Conservation (phyloP, 2,329 filamentous ascomycete genomes). For the Aureobasidium uvarum region DNA sequence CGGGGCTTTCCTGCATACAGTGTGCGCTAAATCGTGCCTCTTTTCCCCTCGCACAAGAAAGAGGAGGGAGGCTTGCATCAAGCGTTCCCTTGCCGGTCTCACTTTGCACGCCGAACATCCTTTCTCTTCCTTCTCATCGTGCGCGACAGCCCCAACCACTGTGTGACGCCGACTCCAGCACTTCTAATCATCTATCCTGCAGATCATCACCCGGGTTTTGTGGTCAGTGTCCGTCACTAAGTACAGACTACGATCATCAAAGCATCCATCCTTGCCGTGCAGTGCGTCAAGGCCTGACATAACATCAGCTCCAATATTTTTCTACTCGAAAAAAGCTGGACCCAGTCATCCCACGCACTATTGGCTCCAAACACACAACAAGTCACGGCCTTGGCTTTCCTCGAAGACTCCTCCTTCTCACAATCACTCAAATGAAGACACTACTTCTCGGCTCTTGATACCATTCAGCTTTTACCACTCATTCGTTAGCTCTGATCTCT, state of each 20-base stretch:
- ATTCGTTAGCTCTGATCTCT: conserved; percentile 18
- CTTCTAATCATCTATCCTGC: conserved; percentile 19
- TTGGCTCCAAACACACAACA: conserved; percentile 15
- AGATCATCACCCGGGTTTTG: conserved; percentile 23
- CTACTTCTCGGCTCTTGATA: conserved; percentile 25
- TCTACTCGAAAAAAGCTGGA: conserved; percentile 1
- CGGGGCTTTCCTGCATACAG: conserved; percentile 27
- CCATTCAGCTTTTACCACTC: conserved; percentile 12
- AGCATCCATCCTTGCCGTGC: conserved; percentile 25
- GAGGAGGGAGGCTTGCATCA: conserved; percentile 25
- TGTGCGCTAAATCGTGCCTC: conserved; percentile 25
- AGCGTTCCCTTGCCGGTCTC: conserved; percentile 24
- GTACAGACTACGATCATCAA: conserved; percentile 26
- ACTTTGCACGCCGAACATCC: conserved; percentile 21
- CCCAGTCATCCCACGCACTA: neutral
- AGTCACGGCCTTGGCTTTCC: neutral
- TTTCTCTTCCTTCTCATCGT: conserved; percentile 17
- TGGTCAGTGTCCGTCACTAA: conserved; percentile 21
- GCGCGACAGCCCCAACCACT: conserved; percentile 24
- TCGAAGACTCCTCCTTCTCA: neutral
- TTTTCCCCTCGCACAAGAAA: conserved; percentile 24
- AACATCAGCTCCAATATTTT: conserved; percentile 8
- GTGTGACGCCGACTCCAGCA: conserved; percentile 20
- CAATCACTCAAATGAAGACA: conserved; percentile 10
- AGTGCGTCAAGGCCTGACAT: conserved; percentile 25